These are phyloP conservation scores for Pleurotus platypus DNA, from an alignment of 768 basidiomycete species.

Conservation along the genomic window DNA sequence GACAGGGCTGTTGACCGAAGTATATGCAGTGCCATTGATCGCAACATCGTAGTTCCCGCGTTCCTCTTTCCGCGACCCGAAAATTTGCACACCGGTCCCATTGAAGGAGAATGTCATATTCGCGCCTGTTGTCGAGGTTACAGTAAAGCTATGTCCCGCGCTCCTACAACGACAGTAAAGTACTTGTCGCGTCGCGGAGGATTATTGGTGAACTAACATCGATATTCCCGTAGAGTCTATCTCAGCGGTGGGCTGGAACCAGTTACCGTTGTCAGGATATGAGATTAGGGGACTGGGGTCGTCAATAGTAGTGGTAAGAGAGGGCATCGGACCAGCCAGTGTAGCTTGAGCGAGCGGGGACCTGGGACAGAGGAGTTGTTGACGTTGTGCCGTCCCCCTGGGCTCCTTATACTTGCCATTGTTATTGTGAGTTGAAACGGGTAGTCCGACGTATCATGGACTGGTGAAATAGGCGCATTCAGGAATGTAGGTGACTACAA, in stretches of 20 bases:
- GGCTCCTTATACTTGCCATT: no score
- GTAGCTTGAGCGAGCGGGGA: no score
- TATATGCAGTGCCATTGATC: constrained; percentile 7
- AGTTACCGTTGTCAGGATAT: constrained; percentile 15
- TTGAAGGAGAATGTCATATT: constrained; percentile 27
- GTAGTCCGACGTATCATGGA: no score
- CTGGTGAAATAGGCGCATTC: no score
- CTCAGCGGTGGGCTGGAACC: constrained; percentile 13
- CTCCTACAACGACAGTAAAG: constrained; percentile 27
- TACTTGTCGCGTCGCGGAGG: background rate
- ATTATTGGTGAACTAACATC: background rate
- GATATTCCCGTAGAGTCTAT: constrained; percentile 16
- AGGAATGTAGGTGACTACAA: no score
- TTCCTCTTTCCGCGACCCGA: constrained; percentile 6
- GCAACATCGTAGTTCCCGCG: constrained; percentile 7
- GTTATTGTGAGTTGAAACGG: no score
- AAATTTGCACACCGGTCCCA: constrained; percentile 20
- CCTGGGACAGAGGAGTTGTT: no score
- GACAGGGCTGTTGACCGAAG: constrained; percentile 15
- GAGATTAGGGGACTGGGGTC: constrained; percentile 27
- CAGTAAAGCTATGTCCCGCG: constrained; percentile 23
- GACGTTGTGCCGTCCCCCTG: no score
- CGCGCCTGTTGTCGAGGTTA: constrained; percentile 22
- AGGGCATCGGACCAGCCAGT: constrained; percentile 20
- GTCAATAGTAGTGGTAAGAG: constrained; percentile 28